phyloP scores from a whole-genome alignment of 176 grass and related monocot species.

The Tillandsia fasciculata region DNA sequence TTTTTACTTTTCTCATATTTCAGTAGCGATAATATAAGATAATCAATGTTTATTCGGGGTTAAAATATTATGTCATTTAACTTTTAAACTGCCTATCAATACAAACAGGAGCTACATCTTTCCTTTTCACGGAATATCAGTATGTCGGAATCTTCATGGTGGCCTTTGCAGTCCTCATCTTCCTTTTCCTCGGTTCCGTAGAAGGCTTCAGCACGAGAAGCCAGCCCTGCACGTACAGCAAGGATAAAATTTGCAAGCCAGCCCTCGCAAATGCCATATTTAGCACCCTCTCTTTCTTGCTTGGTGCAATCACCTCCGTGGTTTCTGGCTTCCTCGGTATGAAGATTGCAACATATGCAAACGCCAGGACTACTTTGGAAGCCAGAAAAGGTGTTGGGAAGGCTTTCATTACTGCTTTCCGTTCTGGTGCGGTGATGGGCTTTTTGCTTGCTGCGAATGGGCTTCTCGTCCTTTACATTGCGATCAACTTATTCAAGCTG shows the following conservation, averaged over 20 bases:
- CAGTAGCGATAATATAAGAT: too few species aligned
- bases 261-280: slow-evolving; percentile 21
- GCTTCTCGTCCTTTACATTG: slow-evolving; percentile 52
- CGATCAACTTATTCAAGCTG: slow-evolving; percentile 55
- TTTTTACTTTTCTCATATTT: too few species aligned
- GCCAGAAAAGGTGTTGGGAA: slow-evolving; percentile 57
- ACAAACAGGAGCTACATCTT: slow-evolving; percentile 40
- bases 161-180: slow-evolving; percentile 41
- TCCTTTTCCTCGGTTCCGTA: slow-evolving; percentile 57
- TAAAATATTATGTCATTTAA: too few species aligned
- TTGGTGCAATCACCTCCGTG: slow-evolving; percentile 19
- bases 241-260: slow-evolving; percentile 10
- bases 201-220: slow-evolving; percentile 41
- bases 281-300: slow-evolving; percentile 15
- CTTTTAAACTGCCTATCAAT: too few species aligned
- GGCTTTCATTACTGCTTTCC: slow-evolving; percentile 53
- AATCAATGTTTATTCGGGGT: too few species aligned
- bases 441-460: slow-evolving; percentile 52
- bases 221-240: slow-evolving; percentile 49
- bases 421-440: slow-evolving; percentile 68
- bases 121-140: slow-evolving; percentile 54
- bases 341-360: slow-evolving; percentile 25
- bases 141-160: slow-evolving; percentile 55
- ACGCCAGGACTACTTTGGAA: slow-evolving; percentile 28
- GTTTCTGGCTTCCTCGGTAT: slow-evolving; percentile 24